Percentiles rank a stretch among this genome's conserved stretches.
Conservation (phyloP, 106 monocot species). For the Cymbidium sinense region DNA sequence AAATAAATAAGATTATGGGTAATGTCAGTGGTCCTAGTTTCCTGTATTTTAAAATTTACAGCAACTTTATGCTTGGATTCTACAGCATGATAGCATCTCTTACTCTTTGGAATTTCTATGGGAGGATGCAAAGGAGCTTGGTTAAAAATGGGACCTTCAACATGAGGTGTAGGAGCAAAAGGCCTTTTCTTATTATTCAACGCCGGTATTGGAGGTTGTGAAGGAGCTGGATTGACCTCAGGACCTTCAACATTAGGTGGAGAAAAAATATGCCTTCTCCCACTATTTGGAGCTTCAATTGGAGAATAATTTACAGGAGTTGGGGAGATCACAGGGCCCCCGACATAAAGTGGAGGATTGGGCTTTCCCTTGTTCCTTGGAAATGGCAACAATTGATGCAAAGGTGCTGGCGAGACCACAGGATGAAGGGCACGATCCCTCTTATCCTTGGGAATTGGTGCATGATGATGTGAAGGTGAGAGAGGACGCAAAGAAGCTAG, state of each 20-base stretch:
- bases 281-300: constrained; percentile 4
- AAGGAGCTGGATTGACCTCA: constrained; percentile 17
- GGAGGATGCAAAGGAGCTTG: constrained; percentile 14
- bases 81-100: background rate
- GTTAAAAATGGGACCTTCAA: constrained; percentile 17
- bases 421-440: background rate
- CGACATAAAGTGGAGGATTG: constrained; percentile 16
- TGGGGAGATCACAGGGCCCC: constrained; percentile 15
- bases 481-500: background rate
- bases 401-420: constrained; percentile 27
- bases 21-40: background rate
- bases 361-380: constrained; percentile 16
- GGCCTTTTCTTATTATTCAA: constrained; percentile 15
- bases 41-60: background rate
- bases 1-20: constrained; percentile 1
- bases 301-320: constrained; percentile 17
- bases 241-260: constrained; percentile 4
- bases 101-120: background rate
- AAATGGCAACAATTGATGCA: constrained; percentile 16
- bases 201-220: constrained; percentile 16
- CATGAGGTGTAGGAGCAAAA: constrained; percentile 26
- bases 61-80: background rate
- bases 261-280: constrained; percentile 7
- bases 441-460: background rate
- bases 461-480: background rate